Evolutionary conservation across 352 stramenopile species (phyloP).

Genomic region (Globisporangium radiosum): DNA sequence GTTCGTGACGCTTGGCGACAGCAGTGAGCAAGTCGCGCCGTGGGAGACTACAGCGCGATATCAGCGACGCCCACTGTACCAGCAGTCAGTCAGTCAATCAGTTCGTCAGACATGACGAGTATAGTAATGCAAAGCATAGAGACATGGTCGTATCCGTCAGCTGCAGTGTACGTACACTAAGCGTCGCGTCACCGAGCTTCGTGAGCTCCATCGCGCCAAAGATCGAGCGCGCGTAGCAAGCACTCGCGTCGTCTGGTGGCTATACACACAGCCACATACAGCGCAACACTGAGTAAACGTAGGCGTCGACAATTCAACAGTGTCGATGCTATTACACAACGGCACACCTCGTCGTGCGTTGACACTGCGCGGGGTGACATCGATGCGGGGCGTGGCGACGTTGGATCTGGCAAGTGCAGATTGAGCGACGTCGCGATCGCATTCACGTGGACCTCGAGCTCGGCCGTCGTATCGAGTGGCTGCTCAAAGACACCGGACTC

Average conservation of each 20-base stretch:
- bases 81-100: not conserved
- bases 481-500: slow-evolving; percentile 24
- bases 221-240: slow-evolving; percentile 30
- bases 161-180: slow-evolving; percentile 33
- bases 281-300: no score
- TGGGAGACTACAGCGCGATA: slow-evolving; percentile 37
- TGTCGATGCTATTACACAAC: not conserved
- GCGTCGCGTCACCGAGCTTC: slow-evolving; percentile 30
- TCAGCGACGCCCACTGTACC: slow-evolving; percentile 36
- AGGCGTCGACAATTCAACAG: not conserved
- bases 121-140: no score
- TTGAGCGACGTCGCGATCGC: slow-evolving; percentile 27
- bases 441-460: slow-evolving; percentile 43
- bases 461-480: slow-evolving; percentile 35
- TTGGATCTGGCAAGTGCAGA: slow-evolving; percentile 5
- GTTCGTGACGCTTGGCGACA: slow-evolving; percentile 42
- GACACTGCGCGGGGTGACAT: not conserved
- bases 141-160: not conserved
- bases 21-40: slow-evolving; percentile 20
- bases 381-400: slow-evolving; percentile 10
- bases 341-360: slow-evolving; percentile 26
- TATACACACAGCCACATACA: not conserved
- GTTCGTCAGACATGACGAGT: no score
- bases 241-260: slow-evolving; percentile 9
- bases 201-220: slow-evolving; percentile 47